phyloP scores from a whole-genome alignment of 768 basidiomycete genomes.

The Astraeus odoratus region DNA sequence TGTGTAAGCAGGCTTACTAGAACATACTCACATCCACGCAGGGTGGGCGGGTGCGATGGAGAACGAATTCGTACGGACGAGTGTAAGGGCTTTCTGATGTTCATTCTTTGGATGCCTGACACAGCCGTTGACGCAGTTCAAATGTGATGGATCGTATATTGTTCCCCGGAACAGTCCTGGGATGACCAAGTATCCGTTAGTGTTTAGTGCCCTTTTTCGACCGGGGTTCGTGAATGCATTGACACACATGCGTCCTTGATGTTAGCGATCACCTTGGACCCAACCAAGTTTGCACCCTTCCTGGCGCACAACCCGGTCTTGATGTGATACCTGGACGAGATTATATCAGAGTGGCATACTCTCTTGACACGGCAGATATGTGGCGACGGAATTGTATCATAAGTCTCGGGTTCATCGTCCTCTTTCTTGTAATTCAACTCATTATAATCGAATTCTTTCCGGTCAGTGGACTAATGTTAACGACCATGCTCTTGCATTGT shows the following conservation, averaged over 20 bases:
- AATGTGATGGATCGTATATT: conserved; percentile 59
- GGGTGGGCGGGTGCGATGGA: conserved; percentile 75
- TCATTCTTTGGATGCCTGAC: background rate
- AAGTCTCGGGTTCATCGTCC: conserved; percentile 58
- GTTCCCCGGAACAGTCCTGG: conserved; percentile 58
- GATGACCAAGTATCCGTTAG: conserved; percentile 55
- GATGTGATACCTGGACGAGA: conserved; percentile 46
- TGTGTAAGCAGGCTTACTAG: no score
- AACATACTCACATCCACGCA: conserved; percentile 17
- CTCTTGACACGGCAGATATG: conserved; percentile 41
- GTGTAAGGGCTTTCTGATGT: conserved; percentile 37
- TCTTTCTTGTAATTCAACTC: conserved; percentile 66
- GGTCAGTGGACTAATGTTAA: no score
- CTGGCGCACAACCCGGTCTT: conserved; percentile 55
- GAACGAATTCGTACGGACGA: conserved; percentile 75
- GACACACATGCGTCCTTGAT: conserved; percentile 9
- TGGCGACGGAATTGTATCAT: conserved; percentile 70
- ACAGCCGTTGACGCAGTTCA: conserved; percentile 32
- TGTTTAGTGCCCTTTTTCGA: no score
- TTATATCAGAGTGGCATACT: conserved; percentile 58
- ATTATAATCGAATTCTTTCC: conserved; percentile 60
- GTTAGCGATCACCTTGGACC: conserved; percentile 43
- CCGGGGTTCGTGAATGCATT: background rate
- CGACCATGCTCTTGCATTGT: no score
- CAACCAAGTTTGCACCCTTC: conserved; percentile 75